Percentiles rank a stretch among this genome's conserved stretches.
Conservation (phyloP, 352 stramenopile species). For the Globisporangium irregulare region DNA sequence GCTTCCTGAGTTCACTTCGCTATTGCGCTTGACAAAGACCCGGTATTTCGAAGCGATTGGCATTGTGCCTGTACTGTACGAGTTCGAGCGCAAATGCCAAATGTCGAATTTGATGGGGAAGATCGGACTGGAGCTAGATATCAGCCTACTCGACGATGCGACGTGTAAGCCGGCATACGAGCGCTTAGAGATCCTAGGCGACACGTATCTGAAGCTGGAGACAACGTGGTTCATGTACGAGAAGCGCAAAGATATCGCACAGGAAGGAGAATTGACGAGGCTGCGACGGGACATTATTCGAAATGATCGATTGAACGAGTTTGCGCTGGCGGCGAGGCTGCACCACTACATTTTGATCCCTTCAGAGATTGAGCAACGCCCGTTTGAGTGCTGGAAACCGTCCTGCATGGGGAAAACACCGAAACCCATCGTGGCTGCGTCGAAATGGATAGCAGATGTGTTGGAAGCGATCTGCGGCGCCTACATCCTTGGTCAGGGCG, state of each 20-base stretch:
- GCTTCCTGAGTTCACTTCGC: conserved; percentile 66
- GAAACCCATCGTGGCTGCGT: conserved; percentile 60
- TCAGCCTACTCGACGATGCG: conserved; percentile 69
- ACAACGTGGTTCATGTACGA: conserved; percentile 86
- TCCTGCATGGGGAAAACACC: conserved; percentile 86
- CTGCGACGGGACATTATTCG: conserved; percentile 84
- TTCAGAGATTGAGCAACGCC: conserved; percentile 74
- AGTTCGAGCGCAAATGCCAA: conserved; percentile 88
- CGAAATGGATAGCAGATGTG: conserved; percentile 86
- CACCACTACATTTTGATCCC: conserved; percentile 84
- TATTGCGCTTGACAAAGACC: conserved; percentile 60
- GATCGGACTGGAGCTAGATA: conserved; percentile 75
- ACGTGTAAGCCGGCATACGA: conserved; percentile 86
- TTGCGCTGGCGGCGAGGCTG: conserved; percentile 49
- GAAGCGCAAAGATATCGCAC: conserved; percentile 57
- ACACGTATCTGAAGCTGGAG: conserved; percentile 86
- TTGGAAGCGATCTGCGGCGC: conserved; percentile 80
- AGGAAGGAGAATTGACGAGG: conserved; percentile 73
- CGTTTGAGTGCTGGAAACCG: conserved; percentile 83
- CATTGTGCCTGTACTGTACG: conserved; percentile 79
- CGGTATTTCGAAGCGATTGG: conserved; percentile 80
- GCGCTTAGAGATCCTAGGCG: conserved; percentile 76
- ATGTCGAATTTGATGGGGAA: conserved; percentile 83
- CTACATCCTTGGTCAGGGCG: conserved; percentile 68
- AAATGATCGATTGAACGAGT: conserved; percentile 79